Evolutionary conservation across 1,139 yeast genomes (phyloP), one percentile per base, ranked within the genome.

Genomic region (Yamadazyma jaroonii): DNA sequence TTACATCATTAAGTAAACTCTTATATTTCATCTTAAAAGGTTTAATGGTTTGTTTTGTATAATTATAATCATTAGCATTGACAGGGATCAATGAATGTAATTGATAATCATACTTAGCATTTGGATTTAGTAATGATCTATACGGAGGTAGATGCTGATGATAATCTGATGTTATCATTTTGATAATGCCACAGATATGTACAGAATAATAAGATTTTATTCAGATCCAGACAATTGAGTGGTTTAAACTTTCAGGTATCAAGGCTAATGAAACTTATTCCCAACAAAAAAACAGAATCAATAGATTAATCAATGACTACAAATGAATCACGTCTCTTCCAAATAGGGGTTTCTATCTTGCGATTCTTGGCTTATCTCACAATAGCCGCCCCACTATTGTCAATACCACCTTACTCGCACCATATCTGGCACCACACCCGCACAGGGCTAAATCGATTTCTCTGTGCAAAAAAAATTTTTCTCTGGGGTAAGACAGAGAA

Each of bases 11-110:
- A 11, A 71, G 52, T 34, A 71, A 48, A 9, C 70, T 63, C 47
- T 62, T 68, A 43, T 71, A 71, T 47, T 69, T 70, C 74, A 70
- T 69, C 44, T 65, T 67, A 44, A 69, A 52, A 14, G 10, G 38
- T 5, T n/a, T 25, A 11, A 15, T 21, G 38, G 24, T 39, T 38
- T 44, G 30, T 43, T 32, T 29, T 39, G 14, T 12, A 9, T 23
- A 24, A 31, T 33, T 50, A 17, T 56, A 44, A 31, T 69, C 74
- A 52, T 57, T 57, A 6, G 25, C 10, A 27, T 13, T 14, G 24
- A 71, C 53, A 1, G 73, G 75, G 9, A 69, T 57, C 23, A 67
- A 50, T 6, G 62, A 54, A 44, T 70, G 77, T 10, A 71, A 63
- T 35, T 53, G 52, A 48, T 71, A 71, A 44, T 71, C 77, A 48